Conservation (phyloP, 768 basidiomycete species). For the Rhodotorula kratochvilovae region DNA sequence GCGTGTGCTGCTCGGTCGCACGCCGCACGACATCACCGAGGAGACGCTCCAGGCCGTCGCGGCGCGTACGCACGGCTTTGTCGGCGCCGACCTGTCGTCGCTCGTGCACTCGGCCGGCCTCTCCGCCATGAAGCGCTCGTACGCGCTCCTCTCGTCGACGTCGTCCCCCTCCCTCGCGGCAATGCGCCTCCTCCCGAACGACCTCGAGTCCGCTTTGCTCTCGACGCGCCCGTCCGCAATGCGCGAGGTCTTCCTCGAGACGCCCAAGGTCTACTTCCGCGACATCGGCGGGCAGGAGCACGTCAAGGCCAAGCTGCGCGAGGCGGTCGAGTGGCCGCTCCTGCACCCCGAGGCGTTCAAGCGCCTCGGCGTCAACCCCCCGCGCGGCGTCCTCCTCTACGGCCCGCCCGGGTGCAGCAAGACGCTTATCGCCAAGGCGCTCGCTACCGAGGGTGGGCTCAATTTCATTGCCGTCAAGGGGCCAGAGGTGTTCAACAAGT, state of each 20-base stretch:
- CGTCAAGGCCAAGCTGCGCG: constrained; percentile 78
- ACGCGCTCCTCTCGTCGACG: constrained; percentile 48
- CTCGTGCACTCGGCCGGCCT: constrained; percentile 91
- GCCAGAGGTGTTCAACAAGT: constrained; percentile 94
- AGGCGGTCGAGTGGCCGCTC: constrained; percentile 94
- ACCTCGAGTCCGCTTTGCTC: constrained; percentile 69
- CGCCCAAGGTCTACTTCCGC: constrained; percentile 70
- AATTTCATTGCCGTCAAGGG: constrained; percentile 97
- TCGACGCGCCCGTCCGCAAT: constrained; percentile 85
- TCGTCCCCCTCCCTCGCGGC: constrained; percentile 45
- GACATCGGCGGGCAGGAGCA: constrained; percentile 83
- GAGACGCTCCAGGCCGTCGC: constrained; percentile 65
- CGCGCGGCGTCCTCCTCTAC: constrained; percentile 87
- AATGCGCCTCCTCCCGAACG: constrained; percentile 53
- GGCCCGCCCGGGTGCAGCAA: constrained; percentile 98
- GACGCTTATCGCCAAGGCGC: constrained; percentile 91
- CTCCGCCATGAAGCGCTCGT: constrained; percentile 70
- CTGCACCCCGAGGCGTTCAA: constrained; percentile 78
- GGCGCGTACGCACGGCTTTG: constrained; percentile 80
- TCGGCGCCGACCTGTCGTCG: constrained; percentile 90
- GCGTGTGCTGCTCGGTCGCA: constrained; percentile 71
- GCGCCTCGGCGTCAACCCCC: constrained; percentile 78
- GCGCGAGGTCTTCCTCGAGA: constrained; percentile 85
- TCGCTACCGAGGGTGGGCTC: constrained; percentile 89
- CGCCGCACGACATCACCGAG: constrained; percentile 66